Conservation (phyloP, 805 yeast species). For the Metschnikowia borealis region DNA sequence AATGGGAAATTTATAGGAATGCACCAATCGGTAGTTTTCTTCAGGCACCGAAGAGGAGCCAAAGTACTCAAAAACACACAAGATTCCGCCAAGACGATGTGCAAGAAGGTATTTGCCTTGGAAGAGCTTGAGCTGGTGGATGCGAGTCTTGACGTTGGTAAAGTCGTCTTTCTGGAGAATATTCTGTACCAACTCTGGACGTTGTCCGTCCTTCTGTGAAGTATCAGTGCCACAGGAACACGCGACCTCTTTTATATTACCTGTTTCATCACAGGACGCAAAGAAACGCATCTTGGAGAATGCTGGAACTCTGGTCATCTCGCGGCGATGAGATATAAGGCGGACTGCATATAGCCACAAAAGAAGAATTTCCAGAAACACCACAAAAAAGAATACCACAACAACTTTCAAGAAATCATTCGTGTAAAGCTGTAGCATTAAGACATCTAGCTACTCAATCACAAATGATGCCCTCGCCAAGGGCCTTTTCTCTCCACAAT, state of each 20-base stretch:
- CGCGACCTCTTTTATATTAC: constrained; percentile 58
- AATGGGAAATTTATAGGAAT: constrained; percentile 25
- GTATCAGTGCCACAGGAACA: constrained; percentile 76
- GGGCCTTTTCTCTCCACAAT: constrained; percentile 7
- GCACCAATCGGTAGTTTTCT: constrained; percentile 37
- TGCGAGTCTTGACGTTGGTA: constrained; percentile 28
- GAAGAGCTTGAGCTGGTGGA: constrained; percentile 30
- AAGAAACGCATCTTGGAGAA: constrained; percentile 47
- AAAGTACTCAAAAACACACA: constrained; percentile 35
- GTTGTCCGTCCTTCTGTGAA: constrained; percentile 59
- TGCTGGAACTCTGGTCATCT: background rate
- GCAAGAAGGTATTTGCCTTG: constrained; percentile 37
- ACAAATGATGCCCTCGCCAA: constrained; percentile 10
- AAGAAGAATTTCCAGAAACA: background rate
- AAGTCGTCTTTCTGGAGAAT: constrained; percentile 31
- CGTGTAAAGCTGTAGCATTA: too few relatives aligned
- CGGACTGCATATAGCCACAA: background rate
- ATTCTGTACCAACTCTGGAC: constrained; percentile 54
- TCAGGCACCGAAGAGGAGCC: constrained; percentile 24
- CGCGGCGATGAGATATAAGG: background rate
- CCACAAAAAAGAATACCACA: background rate
- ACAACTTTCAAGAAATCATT: too few relatives aligned
- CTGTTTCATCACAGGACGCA: constrained; percentile 64
- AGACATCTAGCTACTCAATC: background rate
- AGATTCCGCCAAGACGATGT: constrained; percentile 40